A percentile compares a stretch with the other conserved stretches of the same genome.
phyloP scores from a whole-genome alignment of 2,329 filamentous ascomycete species.

The Periconia macrospinosa region DNA sequence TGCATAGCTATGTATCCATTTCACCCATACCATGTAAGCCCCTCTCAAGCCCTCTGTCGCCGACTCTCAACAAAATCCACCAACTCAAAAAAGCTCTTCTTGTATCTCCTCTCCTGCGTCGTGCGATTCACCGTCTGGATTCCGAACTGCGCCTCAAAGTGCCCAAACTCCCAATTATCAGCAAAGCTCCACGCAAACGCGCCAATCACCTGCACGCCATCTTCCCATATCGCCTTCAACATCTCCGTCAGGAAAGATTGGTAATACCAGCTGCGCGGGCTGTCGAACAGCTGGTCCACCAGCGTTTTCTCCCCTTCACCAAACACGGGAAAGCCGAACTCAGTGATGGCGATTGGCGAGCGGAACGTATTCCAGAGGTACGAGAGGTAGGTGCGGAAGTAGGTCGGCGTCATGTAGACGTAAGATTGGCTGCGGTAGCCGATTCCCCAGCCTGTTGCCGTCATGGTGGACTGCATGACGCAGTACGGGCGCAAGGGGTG shows the following conservation, averaged over 20 bases:
- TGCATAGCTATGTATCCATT: no score
- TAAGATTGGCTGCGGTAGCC: slow-evolving; percentile 60
- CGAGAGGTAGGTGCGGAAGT: slow-evolving; percentile 58
- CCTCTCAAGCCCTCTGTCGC: slow-evolving; percentile 6
- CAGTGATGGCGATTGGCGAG: slow-evolving; percentile 52
- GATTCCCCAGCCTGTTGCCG: slow-evolving; percentile 59
- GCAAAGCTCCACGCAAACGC: slow-evolving; percentile 57
- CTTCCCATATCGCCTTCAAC: slow-evolving; percentile 59
- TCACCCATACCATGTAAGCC: no score
- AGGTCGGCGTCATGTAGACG: slow-evolving; percentile 61
- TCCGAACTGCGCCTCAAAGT: slow-evolving; percentile 55
- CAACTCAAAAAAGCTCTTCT: slow-evolving; percentile 62
- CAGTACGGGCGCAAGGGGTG: slow-evolving; percentile 56
- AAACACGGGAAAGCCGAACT: slow-evolving; percentile 62
- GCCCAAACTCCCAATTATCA: slow-evolving; percentile 62
- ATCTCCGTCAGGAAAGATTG: slow-evolving; percentile 57
- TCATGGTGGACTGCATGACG: slow-evolving; percentile 51
- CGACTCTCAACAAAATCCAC: slow-evolving; percentile 54
- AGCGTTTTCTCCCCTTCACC: slow-evolving; percentile 50
- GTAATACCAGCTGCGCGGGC: slow-evolving; percentile 59
- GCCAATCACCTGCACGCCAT: slow-evolving; percentile 58
- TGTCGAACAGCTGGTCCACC: slow-evolving; percentile 57
- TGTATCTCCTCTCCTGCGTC: slow-evolving; percentile 54
- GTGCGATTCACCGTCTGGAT: slow-evolving; percentile 60
- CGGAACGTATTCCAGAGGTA: slow-evolving; percentile 64